phyloP scores from a whole-genome alignment of 257 asterid genomes.

The Fraxinus quadrangulata region DNA sequence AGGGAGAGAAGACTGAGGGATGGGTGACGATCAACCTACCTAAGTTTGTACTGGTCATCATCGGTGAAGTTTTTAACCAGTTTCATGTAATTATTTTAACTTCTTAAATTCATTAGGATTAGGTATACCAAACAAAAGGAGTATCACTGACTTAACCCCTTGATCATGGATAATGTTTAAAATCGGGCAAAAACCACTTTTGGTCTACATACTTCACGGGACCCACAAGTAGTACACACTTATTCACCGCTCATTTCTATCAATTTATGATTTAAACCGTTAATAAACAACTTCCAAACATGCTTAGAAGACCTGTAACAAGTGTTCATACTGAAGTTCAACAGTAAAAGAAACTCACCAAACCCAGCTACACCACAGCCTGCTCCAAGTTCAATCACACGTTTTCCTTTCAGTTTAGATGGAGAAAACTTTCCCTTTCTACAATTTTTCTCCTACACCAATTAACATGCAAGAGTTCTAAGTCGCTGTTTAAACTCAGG shows the following conservation, averaged over 20 bases:
- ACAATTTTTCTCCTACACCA: conserved; percentile 73
- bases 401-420: conserved; percentile 86
- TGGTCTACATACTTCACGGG: no score
- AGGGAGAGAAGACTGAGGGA: neutral
- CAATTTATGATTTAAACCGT: no score
- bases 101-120: no score
- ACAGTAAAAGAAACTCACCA: conserved; percentile 48
- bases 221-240: no score
- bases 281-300: no score
- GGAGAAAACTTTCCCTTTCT: conserved; percentile 87
- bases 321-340: conserved; percentile 4
- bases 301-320: neutral
- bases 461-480: conserved; percentile 27
- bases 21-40: neutral
- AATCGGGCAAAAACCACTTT: no score
- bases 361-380: conserved; percentile 99
- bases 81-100: no score
- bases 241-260: no score
- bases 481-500: conserved; percentile 24
- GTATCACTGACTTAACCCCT: no score
- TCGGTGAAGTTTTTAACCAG: no score
- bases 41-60: neutral
- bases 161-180: no score
- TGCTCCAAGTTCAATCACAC: conserved; percentile 97
- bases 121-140: no score